Conservation (phyloP, 2,329 filamentous ascomycete species). For the Paecilomyces sp. region DNA sequence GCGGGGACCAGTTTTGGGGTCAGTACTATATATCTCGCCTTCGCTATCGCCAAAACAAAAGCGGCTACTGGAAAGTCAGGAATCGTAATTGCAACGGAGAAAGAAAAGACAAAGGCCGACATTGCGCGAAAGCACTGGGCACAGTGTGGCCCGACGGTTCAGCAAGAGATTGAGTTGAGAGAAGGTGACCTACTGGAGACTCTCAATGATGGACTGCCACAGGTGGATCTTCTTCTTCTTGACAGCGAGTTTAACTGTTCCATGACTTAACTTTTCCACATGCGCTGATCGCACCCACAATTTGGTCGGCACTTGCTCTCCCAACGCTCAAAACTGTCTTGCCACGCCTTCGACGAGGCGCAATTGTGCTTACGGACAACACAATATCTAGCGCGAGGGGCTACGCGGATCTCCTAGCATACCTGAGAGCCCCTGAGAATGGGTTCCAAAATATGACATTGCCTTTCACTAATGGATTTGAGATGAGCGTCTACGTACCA, state of each 20-base stretch:
- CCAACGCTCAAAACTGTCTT: conserved; percentile 45
- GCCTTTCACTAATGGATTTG: conserved; percentile 44
- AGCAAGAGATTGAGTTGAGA: conserved; percentile 29
- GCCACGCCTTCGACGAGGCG: conserved; percentile 40
- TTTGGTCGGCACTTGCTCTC: conserved; percentile 50
- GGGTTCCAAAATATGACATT: conserved; percentile 45
- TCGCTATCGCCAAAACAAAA: conserved; percentile 25
- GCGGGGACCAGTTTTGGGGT: conserved; percentile 37
- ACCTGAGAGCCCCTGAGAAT: conserved; percentile 39
- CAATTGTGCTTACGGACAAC: conserved; percentile 47
- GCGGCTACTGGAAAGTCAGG: conserved; percentile 15
- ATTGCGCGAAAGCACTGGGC: conserved; percentile 28
- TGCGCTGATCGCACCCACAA: conserved; percentile 22
- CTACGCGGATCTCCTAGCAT: conserved; percentile 44
- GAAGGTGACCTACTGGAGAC: conserved; percentile 36
- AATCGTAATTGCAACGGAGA: conserved; percentile 33
- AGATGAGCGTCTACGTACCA: conserved; percentile 35
- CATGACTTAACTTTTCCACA: too few species aligned
- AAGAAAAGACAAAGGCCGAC: conserved; percentile 26
- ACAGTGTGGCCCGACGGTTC: conserved; percentile 22
- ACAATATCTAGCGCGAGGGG: conserved; percentile 28
- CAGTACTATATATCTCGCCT: conserved; percentile 37
- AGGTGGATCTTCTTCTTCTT: conserved; percentile 30
- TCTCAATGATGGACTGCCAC: conserved; percentile 19
- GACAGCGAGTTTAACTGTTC: conserved; percentile 18